Base-by-base conservation (phyloP, 2,329 filamentous ascomycete genomes). In the Drechslerella coelobrocha region DNA sequence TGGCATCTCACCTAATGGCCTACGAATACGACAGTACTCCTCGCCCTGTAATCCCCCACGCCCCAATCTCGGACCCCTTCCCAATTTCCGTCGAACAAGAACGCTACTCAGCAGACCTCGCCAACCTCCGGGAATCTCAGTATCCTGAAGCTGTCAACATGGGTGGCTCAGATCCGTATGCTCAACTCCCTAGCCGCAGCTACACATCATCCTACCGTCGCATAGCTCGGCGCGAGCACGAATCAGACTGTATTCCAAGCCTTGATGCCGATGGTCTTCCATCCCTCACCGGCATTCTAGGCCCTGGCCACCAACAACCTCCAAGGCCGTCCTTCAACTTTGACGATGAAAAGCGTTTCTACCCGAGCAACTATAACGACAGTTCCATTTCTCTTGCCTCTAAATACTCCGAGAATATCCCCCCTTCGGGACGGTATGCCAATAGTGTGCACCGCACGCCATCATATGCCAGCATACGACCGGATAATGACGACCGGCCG, bases 21-120 rank as follows among this genome's bases (percentile, higher is more conserved):
- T 53, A 27, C 14, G 31, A 61, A 17, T 23, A 45, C 19, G 19
- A 45, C 41, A 45, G 19, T 21, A 10, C 50, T 24, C 31, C 56
- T 21, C 52, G 65, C 4, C 65, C 65, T 8, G 14, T 12, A 27
- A 52, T 61, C n/a, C 65, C 65, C 19, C 56, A 57, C 37, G 41
- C 56, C 43, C 52, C 65, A 17, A 45, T 69, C 45, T 69, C 65
- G 34, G 65, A 69, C 37, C 65, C 65, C 43, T 69, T 69, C 52
- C 65, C 65, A 4, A 69, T 69, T 26, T 57, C 65, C 14, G 65
- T 69, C 7, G 65, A 69, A 6, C 65, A 69, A 31, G 65, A 69
- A 53, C 56, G 57, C 8, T 69, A 69, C 45, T 47, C 31, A 12
- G 43, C 52, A 37, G 56, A 27, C 4, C 65, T 52, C 12, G 31